phyloP scores from a whole-genome alignment of 352 stramenopile genomes.

The Globisporangium canariense region DNA sequence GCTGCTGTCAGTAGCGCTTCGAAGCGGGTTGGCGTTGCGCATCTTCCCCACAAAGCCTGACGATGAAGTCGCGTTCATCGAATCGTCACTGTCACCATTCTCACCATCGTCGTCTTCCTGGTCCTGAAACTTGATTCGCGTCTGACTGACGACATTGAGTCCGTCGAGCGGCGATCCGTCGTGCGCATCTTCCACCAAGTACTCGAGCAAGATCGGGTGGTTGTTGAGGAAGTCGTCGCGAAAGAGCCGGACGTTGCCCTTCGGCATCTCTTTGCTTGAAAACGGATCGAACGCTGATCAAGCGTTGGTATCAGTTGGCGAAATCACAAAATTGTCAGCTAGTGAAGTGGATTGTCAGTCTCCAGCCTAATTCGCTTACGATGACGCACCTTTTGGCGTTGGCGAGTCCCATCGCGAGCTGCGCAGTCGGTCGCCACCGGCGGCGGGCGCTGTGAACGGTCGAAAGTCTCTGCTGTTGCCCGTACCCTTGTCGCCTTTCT shows the following conservation, averaged over 20 bases:
- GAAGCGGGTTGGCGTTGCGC: constrained; percentile 43
- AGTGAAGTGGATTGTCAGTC: neutral
- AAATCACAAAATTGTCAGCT: neutral
- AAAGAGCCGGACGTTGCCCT: constrained; percentile 77
- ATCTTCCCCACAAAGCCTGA: constrained; percentile 58
- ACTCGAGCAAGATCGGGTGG: constrained; percentile 78
- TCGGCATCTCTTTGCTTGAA: constrained; percentile 54
- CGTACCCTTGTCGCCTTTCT: constrained; percentile 4
- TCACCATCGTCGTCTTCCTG: constrained; percentile 8
- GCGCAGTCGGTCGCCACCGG: constrained; percentile 8
- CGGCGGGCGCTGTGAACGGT: constrained; percentile 35
- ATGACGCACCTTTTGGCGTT: constrained; percentile 10
- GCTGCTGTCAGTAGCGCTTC: neutral
- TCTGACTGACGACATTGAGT: constrained; percentile 6
- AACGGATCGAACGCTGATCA: constrained; percentile 47
- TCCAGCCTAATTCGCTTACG: neutral
- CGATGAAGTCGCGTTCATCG: neutral
- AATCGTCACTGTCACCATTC: constrained; percentile 2
- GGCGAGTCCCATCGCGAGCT: constrained; percentile 7
- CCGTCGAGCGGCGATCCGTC: constrained; percentile 13
- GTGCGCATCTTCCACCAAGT: constrained; percentile 52
- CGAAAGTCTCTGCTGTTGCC: constrained; percentile 20
- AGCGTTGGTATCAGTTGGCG: neutral
- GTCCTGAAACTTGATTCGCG: constrained; percentile 13
- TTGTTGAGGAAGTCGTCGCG: constrained; percentile 86